Evolutionary conservation across 495 filamentous ascomycete genomes (phyloP), one percentile per base, ranked within the genome.

Genomic region (Chaetomium tenue): DNA sequence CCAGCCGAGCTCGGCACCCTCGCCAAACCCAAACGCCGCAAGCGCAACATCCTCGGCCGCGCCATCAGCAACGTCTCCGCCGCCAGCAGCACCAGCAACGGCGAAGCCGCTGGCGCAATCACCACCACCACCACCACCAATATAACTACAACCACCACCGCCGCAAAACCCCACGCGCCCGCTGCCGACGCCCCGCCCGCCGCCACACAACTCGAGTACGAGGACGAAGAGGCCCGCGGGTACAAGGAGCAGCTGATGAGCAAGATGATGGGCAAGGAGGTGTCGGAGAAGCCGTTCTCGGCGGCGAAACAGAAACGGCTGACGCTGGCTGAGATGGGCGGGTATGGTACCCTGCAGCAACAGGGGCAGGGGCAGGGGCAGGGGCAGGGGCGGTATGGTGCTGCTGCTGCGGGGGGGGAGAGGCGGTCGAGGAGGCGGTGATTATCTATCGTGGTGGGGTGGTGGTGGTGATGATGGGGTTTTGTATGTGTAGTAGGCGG

Each of bases 31-130:
- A 61, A 63, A 20, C 65, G 56, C 28, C 73, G 79, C 8, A 76
- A 77, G 37, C 77, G 77, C 6, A 69, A 79, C 48, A 80, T 84
- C 26, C 62, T 85, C 2, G 82, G 82, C 28, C 76, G 83, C 42
- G 82, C 77, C 0, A 67, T 78, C 13, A 84, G 82, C 65, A 85
- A 83, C 64, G 75, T 77, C 0, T 84, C 81, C 1, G 73, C 77
- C 0, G 72, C 69, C 0, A 78, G 77, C 54, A 71, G 64, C 51
- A 40, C 30, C 37, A 65, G 44, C 25, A 64, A 59, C 44, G 64
- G 50, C n/a, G 71, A 59, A 30, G 59, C 61, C 16, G 42, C 66
- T 12, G 13, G 30, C 26, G 23, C n/a, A 20, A 3, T 18, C 4
- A 13, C 25, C 6, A 28, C 13, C 13, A 30, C 8, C 23, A 58